Evolutionary conservation across 179 eudicot genomes (phyloP), one percentile per base, ranked within the genome.

Genomic region (Patellifolia procumbens): DNA sequence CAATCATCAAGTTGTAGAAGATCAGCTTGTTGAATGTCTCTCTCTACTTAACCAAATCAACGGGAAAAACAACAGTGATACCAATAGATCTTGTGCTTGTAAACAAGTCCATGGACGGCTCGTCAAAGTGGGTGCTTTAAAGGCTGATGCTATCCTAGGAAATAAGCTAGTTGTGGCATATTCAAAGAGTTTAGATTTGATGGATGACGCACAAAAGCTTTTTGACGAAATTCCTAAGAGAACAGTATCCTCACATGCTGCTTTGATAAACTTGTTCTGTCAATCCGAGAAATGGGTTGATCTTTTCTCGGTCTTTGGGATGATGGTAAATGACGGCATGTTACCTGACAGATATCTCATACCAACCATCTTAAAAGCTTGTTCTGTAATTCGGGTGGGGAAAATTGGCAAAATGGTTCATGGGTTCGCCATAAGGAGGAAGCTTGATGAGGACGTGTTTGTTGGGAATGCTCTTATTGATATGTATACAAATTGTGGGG

Each of bases 381-480:
- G 84, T 79, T 83, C 87, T 10, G 81, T 81, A 3, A 59, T 81
- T 70, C 70, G 70, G 52, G 24, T 78, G 59, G 74, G 56, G 58
- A 77, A 61, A 48, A 53, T 20, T 74, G 92, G 90, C 58, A 86
- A 79, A 80, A 87, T 89, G 90, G 77, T 89, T 72, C 92, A 87
- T 80, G 90, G 88, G 70, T 86, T 46, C 80, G 86, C 66, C 9
- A 35, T 87, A 26, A 86, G 86, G 63, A 81, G 73, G 79, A 79
- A 81, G 52, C 68, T 84, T 71, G 79, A 52, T 34, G 58, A 68
- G 22, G 90, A 87, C 82, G 78, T 82, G 43, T 79, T 85, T 70
- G 86, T 87, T 76, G 83, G 86, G 58, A 88, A 88, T 82, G 87
- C 80, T n/a, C 83, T 88, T 42, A 76, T 88, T 74, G 86, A 83